Percentiles rank a stretch among this genome's conserved stretches.
Conservation (phyloP, 441 rosid species). For the Aleurites moluccanus region DNA sequence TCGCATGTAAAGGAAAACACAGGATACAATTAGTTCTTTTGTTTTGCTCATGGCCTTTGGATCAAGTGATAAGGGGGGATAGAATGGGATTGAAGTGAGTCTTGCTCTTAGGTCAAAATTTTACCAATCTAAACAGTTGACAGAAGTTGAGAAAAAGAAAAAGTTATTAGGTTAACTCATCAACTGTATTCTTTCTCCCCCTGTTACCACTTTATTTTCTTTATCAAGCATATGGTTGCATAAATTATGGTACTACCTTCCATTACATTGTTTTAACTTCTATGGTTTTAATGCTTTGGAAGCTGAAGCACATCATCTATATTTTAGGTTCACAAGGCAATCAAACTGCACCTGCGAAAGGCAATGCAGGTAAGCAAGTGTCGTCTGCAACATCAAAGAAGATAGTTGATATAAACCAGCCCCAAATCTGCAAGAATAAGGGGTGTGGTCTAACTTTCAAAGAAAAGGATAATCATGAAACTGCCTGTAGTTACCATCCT, state of each 20-base stretch:
- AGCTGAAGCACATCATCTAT: constrained; percentile 19
- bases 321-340: constrained; percentile 62
- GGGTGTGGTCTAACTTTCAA: constrained; percentile 81
- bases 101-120: not conserved
- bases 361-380: constrained; percentile 25
- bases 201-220: not conserved
- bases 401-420: constrained; percentile 63
- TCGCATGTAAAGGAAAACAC: not conserved
- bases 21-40: too few species aligned
- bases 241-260: not conserved
- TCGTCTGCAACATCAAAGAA: constrained; percentile 44
- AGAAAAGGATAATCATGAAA: constrained; percentile 83
- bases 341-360: constrained; percentile 39
- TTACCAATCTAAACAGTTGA: not conserved
- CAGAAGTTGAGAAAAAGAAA: not conserved
- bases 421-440: constrained; percentile 76
- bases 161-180: not conserved
- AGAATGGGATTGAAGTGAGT: not conserved
- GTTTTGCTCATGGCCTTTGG: not conserved
- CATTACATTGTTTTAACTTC: not conserved
- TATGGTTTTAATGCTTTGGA: not conserved
- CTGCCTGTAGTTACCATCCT: constrained; percentile 86
- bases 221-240: not conserved
- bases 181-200: not conserved
- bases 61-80: not conserved